Evolutionary conservation across 495 filamentous ascomycete species (phyloP).

Genomic region (Lasiosphaeria ovina): DNA sequence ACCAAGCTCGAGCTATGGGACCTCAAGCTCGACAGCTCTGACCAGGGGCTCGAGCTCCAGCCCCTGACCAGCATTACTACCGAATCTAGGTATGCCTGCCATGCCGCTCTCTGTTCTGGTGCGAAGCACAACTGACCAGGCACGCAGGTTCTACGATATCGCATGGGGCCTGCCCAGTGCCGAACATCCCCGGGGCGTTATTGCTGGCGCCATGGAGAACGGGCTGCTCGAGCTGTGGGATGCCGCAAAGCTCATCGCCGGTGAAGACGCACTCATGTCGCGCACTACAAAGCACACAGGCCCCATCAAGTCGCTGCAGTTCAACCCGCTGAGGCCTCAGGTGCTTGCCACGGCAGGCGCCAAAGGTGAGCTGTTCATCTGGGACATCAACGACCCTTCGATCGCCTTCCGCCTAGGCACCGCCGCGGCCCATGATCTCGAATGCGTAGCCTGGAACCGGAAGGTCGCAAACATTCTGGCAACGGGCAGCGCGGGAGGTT

Average conservation of each 20-base stretch:
- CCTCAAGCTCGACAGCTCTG: conserved; percentile 69
- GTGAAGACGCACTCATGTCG: conserved; percentile 73
- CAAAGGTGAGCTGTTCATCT: conserved; percentile 95
- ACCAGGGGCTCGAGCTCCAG: conserved; percentile 77
- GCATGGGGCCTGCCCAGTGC: conserved; percentile 83
- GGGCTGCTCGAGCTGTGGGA: conserved; percentile 96
- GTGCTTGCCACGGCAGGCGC: conserved; percentile 89
- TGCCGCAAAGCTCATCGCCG: conserved; percentile 76
- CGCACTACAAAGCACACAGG: conserved; percentile 90
- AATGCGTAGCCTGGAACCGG: conserved; percentile 96
- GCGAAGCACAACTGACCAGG: conserved; percentile 8
- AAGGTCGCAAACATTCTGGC: conserved; percentile 96
- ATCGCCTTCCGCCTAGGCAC: conserved; percentile 88
- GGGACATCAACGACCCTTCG: conserved; percentile 83
- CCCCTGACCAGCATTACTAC: conserved; percentile 78
- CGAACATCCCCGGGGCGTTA: conserved; percentile 74
- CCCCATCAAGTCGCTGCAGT: conserved; percentile 92
- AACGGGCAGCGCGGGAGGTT: conserved; percentile 89
- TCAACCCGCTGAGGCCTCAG: conserved; percentile 91
- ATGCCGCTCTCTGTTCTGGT: not conserved
- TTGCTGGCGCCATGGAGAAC: conserved; percentile 94
- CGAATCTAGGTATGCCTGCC: conserved; percentile 72
- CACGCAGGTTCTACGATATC: conserved; percentile 86
- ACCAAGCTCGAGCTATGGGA: conserved; percentile 97
- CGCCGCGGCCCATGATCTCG: conserved; percentile 85